Evolutionary conservation across 148 eudicot genomes (phyloP).

Genomic region (Limonium bicolor): DNA sequence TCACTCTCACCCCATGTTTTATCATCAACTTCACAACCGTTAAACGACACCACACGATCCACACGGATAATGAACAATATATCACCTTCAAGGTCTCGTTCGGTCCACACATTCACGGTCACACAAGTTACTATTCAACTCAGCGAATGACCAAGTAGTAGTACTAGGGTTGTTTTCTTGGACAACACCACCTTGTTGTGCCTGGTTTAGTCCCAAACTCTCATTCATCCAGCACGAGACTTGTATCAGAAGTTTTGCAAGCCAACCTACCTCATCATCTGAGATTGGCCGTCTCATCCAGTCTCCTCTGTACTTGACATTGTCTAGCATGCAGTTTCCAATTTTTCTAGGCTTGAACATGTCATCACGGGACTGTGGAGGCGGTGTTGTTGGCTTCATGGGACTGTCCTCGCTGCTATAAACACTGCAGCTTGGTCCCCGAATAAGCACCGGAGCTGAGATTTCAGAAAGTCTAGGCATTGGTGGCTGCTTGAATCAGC

Average conservation of each 20-base stretch:
- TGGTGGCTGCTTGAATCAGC: constrained; percentile 42
- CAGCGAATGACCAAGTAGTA: constrained; percentile 40
- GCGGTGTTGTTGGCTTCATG: constrained; percentile 14
- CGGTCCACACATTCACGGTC: constrained; percentile 26
- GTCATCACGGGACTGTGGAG: constrained; percentile 40
- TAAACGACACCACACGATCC: constrained; percentile 21
- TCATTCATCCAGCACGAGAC: constrained; percentile 56
- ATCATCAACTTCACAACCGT: constrained; percentile 36
- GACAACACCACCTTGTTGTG: constrained; percentile 3
- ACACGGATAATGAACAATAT: constrained; percentile 17
- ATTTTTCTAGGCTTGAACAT: constrained; percentile 59
- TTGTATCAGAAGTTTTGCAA: constrained; percentile 51
- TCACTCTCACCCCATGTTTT: constrained; percentile 58
- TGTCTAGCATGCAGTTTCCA: constrained; percentile 18
- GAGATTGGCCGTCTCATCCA: constrained; percentile 90
- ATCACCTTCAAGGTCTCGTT: constrained; percentile 31
- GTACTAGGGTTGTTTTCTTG: too few species aligned
- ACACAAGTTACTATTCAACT: constrained; percentile 21
- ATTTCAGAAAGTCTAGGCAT: constrained; percentile 40
- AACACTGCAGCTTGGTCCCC: constrained; percentile 39
- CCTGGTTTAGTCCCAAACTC: constrained; percentile 42
- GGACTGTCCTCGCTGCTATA: constrained; percentile 20
- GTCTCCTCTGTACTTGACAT: constrained; percentile 73
- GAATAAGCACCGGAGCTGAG: constrained; percentile 31
- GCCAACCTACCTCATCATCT: constrained; percentile 80